phyloP scores from a whole-genome alignment of 768 basidiomycete genomes.

The Rossbeevera mucosa region DNA sequence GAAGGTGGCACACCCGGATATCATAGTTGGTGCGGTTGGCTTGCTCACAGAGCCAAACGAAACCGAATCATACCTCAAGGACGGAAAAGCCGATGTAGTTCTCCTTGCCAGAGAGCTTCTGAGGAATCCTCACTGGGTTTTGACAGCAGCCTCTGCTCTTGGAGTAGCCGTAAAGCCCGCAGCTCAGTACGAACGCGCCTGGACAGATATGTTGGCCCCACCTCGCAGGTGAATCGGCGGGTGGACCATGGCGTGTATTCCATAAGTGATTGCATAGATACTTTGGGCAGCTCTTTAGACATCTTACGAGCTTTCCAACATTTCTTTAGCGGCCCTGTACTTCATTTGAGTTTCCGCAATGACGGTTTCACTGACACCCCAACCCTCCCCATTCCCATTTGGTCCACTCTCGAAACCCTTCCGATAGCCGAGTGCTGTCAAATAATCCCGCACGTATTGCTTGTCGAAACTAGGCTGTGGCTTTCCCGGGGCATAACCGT shows the following conservation, averaged over 20 bases:
- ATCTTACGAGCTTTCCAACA: slow-evolving; percentile 40
- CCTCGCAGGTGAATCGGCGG: neutral
- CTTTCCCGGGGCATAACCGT: slow-evolving; percentile 65
- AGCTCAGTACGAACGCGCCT: slow-evolving; percentile 67
- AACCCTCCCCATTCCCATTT: slow-evolving; percentile 65
- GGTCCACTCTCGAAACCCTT: slow-evolving; percentile 78
- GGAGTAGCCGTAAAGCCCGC: slow-evolving; percentile 64
- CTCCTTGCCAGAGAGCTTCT: slow-evolving; percentile 65
- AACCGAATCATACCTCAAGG: slow-evolving; percentile 57
- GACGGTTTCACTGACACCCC: slow-evolving; percentile 71
- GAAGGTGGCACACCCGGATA: slow-evolving; percentile 53
- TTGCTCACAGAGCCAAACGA: slow-evolving; percentile 61
- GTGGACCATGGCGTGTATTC: neutral
- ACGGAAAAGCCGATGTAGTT: slow-evolving; percentile 65
- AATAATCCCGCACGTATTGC: slow-evolving; percentile 91
- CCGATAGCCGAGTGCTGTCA: slow-evolving; percentile 66
- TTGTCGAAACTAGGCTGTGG: slow-evolving; percentile 93
- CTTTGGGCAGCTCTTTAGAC: neutral
- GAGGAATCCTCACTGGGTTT: slow-evolving; percentile 60
- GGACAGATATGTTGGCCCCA: slow-evolving; percentile 36
- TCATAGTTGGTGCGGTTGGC: slow-evolving; percentile 63
- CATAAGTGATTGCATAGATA: slow-evolving; percentile 2
- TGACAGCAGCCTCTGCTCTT: slow-evolving; percentile 58
- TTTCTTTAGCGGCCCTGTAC: slow-evolving; percentile 72
- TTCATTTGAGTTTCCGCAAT: slow-evolving; percentile 71